Evolutionary conservation across 305 asterid species (phyloP).

Genomic region (Solanum hybrid): DNA sequence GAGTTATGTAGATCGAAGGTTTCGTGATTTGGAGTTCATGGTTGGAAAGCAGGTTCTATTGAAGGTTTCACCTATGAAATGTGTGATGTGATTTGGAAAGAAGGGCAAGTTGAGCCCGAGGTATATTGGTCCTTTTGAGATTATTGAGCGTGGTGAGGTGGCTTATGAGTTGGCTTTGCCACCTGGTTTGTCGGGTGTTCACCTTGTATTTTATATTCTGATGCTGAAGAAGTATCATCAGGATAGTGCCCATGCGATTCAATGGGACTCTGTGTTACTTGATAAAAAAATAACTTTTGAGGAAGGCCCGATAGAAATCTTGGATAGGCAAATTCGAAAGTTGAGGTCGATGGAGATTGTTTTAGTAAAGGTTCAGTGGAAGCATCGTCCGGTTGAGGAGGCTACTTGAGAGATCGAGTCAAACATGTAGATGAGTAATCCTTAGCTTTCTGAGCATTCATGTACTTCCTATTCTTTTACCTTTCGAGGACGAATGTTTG

Average conservation of each 20-base stretch:
- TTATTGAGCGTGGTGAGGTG: not conserved
- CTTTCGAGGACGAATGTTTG: too few species aligned
- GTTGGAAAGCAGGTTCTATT: not conserved
- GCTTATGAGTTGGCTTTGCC: not conserved
- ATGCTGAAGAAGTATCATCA: not conserved
- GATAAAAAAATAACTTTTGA: not conserved
- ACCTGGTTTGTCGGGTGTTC: not conserved
- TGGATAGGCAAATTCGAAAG: not conserved
- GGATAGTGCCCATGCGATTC: not conserved
- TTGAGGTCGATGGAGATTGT: not conserved
- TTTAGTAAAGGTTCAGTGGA: not conserved
- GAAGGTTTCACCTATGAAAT: not conserved
- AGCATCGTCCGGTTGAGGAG: not conserved
- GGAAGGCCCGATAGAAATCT: not conserved
- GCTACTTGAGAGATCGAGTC: not conserved
- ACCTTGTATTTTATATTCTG: not conserved
- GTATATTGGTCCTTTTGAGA: not conserved
- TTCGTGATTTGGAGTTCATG: not conserved
- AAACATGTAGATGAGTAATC: not conserved
- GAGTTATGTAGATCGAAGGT: not conserved
- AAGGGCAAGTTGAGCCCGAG: not conserved
- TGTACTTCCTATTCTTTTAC: too few species aligned
- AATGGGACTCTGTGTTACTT: not conserved
- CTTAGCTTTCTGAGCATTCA: too few species aligned
- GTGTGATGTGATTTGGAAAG: not conserved